Evolutionary conservation across 148 eudicot genomes (phyloP), one percentile per base, ranked within the genome.

Genomic region (Limonium bicolor): DNA sequence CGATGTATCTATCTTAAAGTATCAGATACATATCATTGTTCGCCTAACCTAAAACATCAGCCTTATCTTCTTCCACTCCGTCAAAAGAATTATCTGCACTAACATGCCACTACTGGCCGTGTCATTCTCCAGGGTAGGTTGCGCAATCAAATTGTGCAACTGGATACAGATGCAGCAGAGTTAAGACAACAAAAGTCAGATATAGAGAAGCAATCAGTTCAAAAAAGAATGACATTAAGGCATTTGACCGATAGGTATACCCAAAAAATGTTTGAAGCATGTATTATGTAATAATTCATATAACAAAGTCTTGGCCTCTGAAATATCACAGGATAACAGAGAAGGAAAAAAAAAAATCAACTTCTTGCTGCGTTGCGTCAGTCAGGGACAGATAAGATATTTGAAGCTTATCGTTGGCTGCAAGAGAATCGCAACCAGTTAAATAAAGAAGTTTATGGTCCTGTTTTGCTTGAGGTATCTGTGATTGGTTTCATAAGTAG

Each of bases 361-460:
- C 70, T 72, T 28, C 64, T 88, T 22, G 55, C 52, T 30, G 79
- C 68, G 11, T 59, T 88, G 52, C 47, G 57, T 34, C 60, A 55
- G 34, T 51, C 71, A 37, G 97, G 94, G 25, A 78, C 71, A 8
- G 92, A 83, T 16, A 74, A 44, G 48, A 84, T 88, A 45, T 28
- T 22, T 45, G 93, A 77, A 46, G 94, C 97, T 62, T 70, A 77
- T 54, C 50, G 41, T 4, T 88, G 87, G 94, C 80, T 81, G 48
- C 80, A 78, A 53, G 79, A 77, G n/a, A 77, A 88, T 54, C 81
- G 77, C 17, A 53, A 63, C 20, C 64, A 80, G 56, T 68, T 88
- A 39, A 80, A 75, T 20, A 80, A 53, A 58, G 86, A 80, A 48
- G 94, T 88, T 20, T 88, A 69, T 64, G 97, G 97, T 61, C 97